phyloP scores from a whole-genome alignment of 2,329 filamentous ascomycete species.

The Pyrenophora tritici-repentis region DNA sequence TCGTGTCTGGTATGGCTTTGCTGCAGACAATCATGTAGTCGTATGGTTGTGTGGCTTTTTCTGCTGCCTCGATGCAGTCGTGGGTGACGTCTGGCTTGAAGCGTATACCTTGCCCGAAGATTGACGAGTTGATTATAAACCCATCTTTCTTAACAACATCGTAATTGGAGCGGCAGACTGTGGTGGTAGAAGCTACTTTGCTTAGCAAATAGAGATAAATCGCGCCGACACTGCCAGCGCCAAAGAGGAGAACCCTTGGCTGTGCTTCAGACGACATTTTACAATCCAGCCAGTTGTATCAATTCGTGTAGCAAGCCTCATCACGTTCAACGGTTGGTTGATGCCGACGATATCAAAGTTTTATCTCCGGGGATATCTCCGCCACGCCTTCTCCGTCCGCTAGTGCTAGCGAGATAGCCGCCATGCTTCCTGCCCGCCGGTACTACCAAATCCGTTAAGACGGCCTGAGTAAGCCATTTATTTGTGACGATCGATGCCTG shows the following conservation, averaged over 20 bases:
- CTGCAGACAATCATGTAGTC: conserved; percentile 56
- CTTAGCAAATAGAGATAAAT: conserved; percentile 51
- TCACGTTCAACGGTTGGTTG: not conserved
- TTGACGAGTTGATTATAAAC: conserved; percentile 49
- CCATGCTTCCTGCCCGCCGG: not conserved
- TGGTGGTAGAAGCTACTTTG: conserved; percentile 49
- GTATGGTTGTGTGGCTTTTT: conserved; percentile 34
- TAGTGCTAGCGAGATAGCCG: not conserved
- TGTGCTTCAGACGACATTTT: conserved; percentile 8
- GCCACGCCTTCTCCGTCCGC: not conserved
- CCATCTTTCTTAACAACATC: conserved; percentile 48
- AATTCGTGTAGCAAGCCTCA: not conserved
- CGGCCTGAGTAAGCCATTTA: not conserved
- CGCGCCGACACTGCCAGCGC: conserved; percentile 51
- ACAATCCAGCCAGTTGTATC: not conserved
- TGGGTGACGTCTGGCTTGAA: conserved; percentile 45
- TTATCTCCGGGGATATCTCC: not conserved
- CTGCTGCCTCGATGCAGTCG: conserved; percentile 44
- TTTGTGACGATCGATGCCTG: too few relatives aligned
- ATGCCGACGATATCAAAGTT: not conserved
- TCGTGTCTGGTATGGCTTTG: conserved; percentile 52
- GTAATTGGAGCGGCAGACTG: conserved; percentile 55
- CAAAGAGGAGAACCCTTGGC: conserved; percentile 47
- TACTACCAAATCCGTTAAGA: not conserved
- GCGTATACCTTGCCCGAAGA: conserved; percentile 44